Base-by-base conservation (phyloP, 352 stramenopile genomes). In the Pythium rhizo-oryzae region DNA sequence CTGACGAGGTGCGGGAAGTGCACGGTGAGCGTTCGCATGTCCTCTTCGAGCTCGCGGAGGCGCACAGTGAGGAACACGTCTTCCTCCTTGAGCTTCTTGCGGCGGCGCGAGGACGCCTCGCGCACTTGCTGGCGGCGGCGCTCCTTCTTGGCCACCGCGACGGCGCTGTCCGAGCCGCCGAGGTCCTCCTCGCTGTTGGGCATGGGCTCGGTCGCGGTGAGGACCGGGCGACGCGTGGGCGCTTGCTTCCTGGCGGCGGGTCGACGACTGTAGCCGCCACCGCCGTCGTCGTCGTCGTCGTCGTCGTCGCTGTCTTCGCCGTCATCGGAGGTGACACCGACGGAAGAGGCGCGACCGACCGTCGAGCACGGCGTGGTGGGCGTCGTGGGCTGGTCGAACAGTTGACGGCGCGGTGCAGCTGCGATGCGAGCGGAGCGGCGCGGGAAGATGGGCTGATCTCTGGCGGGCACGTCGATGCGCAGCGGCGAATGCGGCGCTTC, bases 61-160 rank as follows among this genome's bases (percentile, higher is more conserved):
- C 60, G 60, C 4, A 5, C 25, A 23, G 19, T 33, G 37, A 67
- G 30, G 50, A 67, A 67, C 23, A 25, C 49, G 15, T 11, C 51
- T n/a, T 67, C 60, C 12, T 11, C 18, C 51, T 54, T 67, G 51
- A 67, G 60, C 50, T 67, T 67, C 16, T 8, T 18, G 37, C 60
- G 60, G 37, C 60, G 50, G 18, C 50, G 60, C 8, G 9, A 47
- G 7, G 60, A 67, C 23, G 60, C 60, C 8, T 55, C 4, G 11
- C 60, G 60, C 18, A 67, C 60, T 54, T 67, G 60, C 8, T 39
- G 16, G 6, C 60, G 60, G 37, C 60, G 60, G 5, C 50, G 28
- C 16, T 67, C 60, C 30, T 47, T 59, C 60, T 60, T 67, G 50
- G 54, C 60, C 4, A 35, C n/a, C n/a, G n/a, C 3, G 49, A 49